phyloP scores from a whole-genome alignment of 257 asterid genomes.

The Przewalskia tangutica region DNA sequence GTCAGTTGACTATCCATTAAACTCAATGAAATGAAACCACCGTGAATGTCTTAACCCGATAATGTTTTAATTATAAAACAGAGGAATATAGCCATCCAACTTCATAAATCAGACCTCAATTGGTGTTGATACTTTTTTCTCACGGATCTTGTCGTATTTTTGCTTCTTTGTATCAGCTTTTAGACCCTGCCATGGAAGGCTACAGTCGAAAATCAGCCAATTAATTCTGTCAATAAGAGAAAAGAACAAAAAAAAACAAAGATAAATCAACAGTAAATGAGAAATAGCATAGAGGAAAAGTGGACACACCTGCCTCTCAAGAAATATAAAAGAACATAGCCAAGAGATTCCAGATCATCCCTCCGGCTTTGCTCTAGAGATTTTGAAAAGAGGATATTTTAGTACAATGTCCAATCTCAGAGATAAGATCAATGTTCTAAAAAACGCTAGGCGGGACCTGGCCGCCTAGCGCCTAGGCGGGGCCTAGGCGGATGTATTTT shows the following conservation, averaged over 20 bases:
- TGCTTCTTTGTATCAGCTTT: slow-evolving; percentile 37
- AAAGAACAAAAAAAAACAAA: background rate
- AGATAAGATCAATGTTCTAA: no score
- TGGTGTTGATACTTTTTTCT: slow-evolving; percentile 34
- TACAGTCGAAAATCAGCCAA: slow-evolving; percentile 6
- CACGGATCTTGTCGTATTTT: slow-evolving; percentile 33
- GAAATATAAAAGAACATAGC: slow-evolving; percentile 36
- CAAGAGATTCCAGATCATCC: slow-evolving; percentile 46
- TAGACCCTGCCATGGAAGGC: slow-evolving; percentile 42
- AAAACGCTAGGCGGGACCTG: no score
- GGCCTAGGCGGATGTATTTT: no score
- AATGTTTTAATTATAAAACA: background rate
- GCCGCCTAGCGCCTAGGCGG: no score
- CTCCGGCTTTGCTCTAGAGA: slow-evolving; percentile 38
- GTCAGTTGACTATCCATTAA: background rate
- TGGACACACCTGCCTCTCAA: slow-evolving; percentile 31
- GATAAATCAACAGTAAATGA: background rate
- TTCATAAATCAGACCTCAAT: slow-evolving; percentile 22
- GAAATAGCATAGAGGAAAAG: background rate
- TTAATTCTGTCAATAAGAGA: background rate
- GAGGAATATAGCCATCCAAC: background rate
- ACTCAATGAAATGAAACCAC: background rate
- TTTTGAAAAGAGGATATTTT: background rate
- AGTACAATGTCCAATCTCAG: background rate
- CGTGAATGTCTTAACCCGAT: background rate